phyloP scores from a whole-genome alignment of 306 rosid species.

The Herpetospermum pedunculosum region DNA sequence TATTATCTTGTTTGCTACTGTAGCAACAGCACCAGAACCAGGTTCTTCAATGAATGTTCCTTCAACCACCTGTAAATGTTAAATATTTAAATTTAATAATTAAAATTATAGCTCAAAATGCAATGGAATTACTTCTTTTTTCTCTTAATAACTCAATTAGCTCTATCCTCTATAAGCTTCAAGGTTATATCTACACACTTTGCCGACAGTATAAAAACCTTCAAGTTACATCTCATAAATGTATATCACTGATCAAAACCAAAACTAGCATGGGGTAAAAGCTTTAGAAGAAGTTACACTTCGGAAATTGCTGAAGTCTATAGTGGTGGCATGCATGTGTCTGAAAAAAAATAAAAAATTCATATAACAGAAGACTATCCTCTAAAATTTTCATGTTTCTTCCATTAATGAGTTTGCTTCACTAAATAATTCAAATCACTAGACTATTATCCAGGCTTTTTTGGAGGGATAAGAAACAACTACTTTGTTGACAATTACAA shows the following conservation, averaged over 20 bases:
- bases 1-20: slow-evolving; percentile 47
- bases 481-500: background rate
- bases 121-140: background rate
- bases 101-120: background rate
- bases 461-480: background rate
- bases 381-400: background rate
- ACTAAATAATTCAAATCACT: background rate
- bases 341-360: background rate
- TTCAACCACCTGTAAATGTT: slow-evolving; percentile 47
- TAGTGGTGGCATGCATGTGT: background rate
- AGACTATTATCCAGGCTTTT: background rate
- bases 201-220: background rate
- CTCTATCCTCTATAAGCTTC: background rate
- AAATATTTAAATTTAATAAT: background rate
- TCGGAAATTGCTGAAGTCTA: background rate
- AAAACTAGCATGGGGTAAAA: background rate
- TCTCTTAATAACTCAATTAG: background rate
- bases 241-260: background rate
- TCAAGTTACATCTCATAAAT: background rate
- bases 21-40: slow-evolving; percentile 97
- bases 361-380: background rate
- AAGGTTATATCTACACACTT: background rate
- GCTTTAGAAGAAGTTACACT: background rate
- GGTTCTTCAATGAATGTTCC: slow-evolving; percentile 94
- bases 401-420: background rate